These are phyloP conservation scores for Pythium vanterpoolii DNA, from an alignment of 352 stramenopile species.

Conservation along the genomic window DNA sequence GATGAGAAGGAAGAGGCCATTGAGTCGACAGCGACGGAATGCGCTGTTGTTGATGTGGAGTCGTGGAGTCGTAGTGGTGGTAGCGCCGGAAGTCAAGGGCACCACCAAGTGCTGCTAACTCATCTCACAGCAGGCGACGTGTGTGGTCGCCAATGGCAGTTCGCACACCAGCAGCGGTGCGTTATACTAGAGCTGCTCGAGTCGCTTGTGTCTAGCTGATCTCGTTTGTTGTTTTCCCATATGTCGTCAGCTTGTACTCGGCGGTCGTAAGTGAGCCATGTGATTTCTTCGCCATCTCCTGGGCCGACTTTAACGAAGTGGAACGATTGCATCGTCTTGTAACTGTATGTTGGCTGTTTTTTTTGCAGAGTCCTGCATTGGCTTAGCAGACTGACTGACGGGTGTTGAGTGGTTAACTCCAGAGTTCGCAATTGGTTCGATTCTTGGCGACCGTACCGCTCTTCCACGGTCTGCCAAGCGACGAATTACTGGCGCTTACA, in stretches of 20 bases:
- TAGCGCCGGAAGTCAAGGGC: neutral
- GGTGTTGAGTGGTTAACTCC: neutral
- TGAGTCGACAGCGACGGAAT: conserved; percentile 1
- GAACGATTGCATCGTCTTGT: conserved; percentile 18
- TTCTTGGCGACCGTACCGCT: conserved; percentile 43
- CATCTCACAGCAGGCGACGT: conserved; percentile 11
- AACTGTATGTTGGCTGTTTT: conserved; percentile 5
- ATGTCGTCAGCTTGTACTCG: conserved; percentile 23
- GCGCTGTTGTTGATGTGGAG: conserved; percentile 5
- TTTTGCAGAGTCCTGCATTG: neutral
- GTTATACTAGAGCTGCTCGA: neutral
- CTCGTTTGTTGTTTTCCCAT: neutral
- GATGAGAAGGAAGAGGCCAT: conserved; percentile 11
- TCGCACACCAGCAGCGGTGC: conserved; percentile 9
- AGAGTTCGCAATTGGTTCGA: conserved; percentile 22
- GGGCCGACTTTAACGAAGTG: conserved; percentile 16
- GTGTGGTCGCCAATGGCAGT: conserved; percentile 20
- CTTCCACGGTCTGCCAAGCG: conserved; percentile 29
- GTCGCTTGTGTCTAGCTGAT: neutral
- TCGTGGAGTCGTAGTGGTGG: conserved; percentile 1
- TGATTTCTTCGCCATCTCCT: conserved; percentile 22
- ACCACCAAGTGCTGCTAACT: conserved; percentile 15
- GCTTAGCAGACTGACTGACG: neutral
- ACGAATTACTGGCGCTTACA: conserved; percentile 25
- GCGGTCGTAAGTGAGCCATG: conserved; percentile 22